Evolutionary conservation across 495 filamentous ascomycete species (phyloP).

Genomic region (Hypoxylon subgilvum): DNA sequence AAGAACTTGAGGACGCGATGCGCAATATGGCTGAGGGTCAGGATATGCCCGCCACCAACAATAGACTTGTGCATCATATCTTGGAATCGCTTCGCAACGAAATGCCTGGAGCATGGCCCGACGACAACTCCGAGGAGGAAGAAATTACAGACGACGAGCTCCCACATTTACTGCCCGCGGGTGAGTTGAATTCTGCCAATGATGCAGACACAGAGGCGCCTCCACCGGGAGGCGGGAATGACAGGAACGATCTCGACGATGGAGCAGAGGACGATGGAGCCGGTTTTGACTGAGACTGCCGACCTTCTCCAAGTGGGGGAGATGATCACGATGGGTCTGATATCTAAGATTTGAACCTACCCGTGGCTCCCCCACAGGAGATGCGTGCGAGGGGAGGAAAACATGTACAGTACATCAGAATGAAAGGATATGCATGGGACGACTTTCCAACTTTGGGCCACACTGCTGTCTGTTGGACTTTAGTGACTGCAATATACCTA

Average conservation of each 20-base stretch:
- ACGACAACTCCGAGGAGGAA: slow-evolving; percentile 14
- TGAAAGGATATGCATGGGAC: slow-evolving; percentile 7
- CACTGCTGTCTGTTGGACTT: too few species aligned
- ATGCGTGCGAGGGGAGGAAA: slow-evolving; percentile 8
- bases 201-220: slow-evolving; percentile 30
- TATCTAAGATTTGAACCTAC: too few species aligned
- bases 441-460: slow-evolving; percentile 2
- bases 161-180: slow-evolving; percentile 14
- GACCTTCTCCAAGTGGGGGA: too few species aligned
- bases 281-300: background rate
- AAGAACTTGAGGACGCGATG: too few species aligned
- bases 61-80: too few species aligned
- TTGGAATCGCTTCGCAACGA: background rate
- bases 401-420: slow-evolving; percentile 21
- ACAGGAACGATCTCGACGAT: background rate
- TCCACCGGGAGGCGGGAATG: background rate
- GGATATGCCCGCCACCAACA: too few species aligned
- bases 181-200: background rate
- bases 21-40: too few species aligned
- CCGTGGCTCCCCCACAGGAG: slow-evolving; percentile 28
- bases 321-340: too few species aligned
- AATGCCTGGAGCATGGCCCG: slow-evolving; percentile 24
- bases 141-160: slow-evolving; percentile 25
- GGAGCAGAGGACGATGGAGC: too few species aligned
- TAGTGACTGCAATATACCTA: too few species aligned